Percentiles rank a stretch among this genome's conserved stretches.
phyloP scores from a whole-genome alignment of 371 early-diverging fungal genomes.

The Mucor plumbeus region DNA sequence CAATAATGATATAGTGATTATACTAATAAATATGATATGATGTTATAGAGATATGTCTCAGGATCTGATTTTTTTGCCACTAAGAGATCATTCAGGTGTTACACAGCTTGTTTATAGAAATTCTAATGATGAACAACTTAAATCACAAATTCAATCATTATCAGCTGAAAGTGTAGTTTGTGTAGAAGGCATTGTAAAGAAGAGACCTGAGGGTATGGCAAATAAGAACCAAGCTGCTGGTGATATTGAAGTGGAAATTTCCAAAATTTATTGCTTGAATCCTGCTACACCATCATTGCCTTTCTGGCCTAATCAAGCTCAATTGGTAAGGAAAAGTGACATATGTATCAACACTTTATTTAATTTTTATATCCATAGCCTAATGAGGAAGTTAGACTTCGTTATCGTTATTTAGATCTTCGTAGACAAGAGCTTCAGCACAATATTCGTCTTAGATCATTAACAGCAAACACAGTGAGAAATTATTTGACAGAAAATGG shows the following conservation, averaged over 20 bases:
- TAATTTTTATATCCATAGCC: conserved; percentile 40
- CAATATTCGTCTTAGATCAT: conserved; percentile 76
- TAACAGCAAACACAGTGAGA: conserved; percentile 68
- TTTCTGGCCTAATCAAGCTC: conserved; percentile 66
- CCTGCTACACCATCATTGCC: conserved; percentile 72
- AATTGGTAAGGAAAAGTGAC: conserved; percentile 22
- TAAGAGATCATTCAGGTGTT: conserved; percentile 71
- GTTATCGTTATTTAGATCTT: conserved; percentile 82
- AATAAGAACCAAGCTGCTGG: conserved; percentile 61
- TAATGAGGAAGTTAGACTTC: conserved; percentile 80
- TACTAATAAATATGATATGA: background rate
- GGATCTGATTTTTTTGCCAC: conserved; percentile 68
- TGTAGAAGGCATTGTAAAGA: conserved; percentile 64
- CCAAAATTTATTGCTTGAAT: conserved; percentile 71
- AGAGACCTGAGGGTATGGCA: conserved; percentile 56
- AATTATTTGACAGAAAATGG: conserved; percentile 65
- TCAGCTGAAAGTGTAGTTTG: conserved; percentile 71
- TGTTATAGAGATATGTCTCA: conserved; percentile 60
- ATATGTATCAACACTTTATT: no score
- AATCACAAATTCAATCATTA: conserved; percentile 50
- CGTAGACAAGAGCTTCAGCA: conserved; percentile 77
- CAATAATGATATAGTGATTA: background rate
- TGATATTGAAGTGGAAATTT: conserved; percentile 76
- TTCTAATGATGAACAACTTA: conserved; percentile 23
- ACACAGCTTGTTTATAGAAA: conserved; percentile 67